Base-by-base conservation (phyloP, 2,329 filamentous ascomycete genomes). In the Curvularia hawaiiensis region DNA sequence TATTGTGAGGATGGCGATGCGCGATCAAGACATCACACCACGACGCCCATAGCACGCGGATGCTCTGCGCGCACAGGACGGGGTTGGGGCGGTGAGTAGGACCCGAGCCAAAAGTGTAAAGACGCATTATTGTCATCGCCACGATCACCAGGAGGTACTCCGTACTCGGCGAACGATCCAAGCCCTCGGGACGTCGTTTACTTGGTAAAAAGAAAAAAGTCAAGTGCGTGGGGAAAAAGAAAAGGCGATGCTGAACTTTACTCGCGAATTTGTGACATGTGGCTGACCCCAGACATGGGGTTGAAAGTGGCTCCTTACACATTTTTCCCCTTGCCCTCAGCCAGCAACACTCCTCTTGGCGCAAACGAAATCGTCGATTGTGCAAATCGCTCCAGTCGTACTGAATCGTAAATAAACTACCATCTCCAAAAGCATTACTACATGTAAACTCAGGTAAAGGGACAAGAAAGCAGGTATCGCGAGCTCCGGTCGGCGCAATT, bases 11-110 rank as follows among this genome's bases (percentile, higher is more conserved):
- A 28, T 55, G 30, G 33, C 16, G 14, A 14, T 56, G 38, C 0
- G 55, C 56, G 14, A 69, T 52, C 11, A 67, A 46, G 6, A 55
- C 49, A 53, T 75, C 73, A 52, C 72, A 74, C 73, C 73, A 75
- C 22, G 71, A 73, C 18, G 59, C 47, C 70, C 71, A 75, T 4
- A 70, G 56, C n/a, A 73, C 44, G 16, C 55, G 54, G 7, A 70
- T 60, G 11, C 18, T 38, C 5, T 18, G 35, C 35, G 35, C 35
- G 16, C 35, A 16, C 35, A 38, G 35, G 16, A 38, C 35, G 35
- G 35, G 35, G 35, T 38, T 38, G 16, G 35, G 16, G 35, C 16
- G 16, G 35, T n/a, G 14, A n/a, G 35, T 16, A 38, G 35, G 35
- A 9, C 35, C 35, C n/a, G 16, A 38, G 35, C 35, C 35, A 7